phyloP scores from a whole-genome alignment of 192 early-diverging fungal species.

The Backusella parvicylindrica region DNA sequence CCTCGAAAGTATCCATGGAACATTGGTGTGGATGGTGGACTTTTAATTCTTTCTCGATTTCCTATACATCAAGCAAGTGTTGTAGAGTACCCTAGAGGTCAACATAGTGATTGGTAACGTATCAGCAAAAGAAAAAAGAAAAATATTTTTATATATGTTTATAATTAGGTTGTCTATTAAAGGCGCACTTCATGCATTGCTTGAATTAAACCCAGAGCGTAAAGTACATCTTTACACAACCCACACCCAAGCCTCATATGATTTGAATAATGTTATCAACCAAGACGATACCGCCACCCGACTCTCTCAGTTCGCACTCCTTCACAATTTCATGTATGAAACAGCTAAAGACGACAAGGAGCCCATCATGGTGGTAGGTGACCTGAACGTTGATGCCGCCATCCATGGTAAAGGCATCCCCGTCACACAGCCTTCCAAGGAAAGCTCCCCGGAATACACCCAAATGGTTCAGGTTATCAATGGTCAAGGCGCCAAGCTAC shows the following conservation, averaged over 20 bases:
- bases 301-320: slow-evolving; percentile 56
- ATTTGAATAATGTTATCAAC: slow-evolving; percentile 44
- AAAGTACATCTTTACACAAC: slow-evolving; percentile 76
- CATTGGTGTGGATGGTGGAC: slow-evolving; percentile 68
- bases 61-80: slow-evolving; percentile 57
- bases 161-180: slow-evolving; percentile 55
- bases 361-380: slow-evolving; percentile 31
- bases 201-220: slow-evolving; percentile 43
- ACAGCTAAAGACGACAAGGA: slow-evolving; percentile 34
- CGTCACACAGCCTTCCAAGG: slow-evolving; percentile 33
- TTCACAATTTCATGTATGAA: slow-evolving; percentile 63
- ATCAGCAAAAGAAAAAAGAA: not conserved
- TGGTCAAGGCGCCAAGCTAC: slow-evolving; percentile 25
- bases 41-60: slow-evolving; percentile 68
- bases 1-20: slow-evolving; percentile 61
- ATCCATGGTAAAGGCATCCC: slow-evolving; percentile 16
- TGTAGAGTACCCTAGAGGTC: slow-evolving; percentile 63
- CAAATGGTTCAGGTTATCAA: slow-evolving; percentile 55
- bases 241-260: slow-evolving; percentile 80
- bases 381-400: slow-evolving; percentile 67
- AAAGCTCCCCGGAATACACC: slow-evolving; percentile 44
- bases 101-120: slow-evolving; percentile 66
- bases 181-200: slow-evolving; percentile 74
- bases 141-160: too few relatives aligned
- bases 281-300: slow-evolving; percentile 54